These are phyloP conservation scores for Hemisphaericaspora nanyangensis DNA, from an alignment of 805 yeast genomes.

Conservation along the genomic window DNA sequence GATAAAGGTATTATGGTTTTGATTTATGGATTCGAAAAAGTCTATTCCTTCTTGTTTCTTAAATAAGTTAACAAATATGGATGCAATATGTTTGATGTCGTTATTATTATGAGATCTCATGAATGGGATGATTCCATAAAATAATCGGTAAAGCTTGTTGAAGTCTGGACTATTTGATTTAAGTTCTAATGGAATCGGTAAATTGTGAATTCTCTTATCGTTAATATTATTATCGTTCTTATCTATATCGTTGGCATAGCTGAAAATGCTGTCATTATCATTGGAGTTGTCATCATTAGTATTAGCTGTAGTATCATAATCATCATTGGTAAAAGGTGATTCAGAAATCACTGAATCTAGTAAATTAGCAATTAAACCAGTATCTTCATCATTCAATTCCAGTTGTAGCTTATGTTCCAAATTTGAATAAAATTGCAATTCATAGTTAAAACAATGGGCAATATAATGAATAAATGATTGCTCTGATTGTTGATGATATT, in stretches of 20 bases:
- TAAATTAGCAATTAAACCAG: constrained; percentile 17
- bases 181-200: constrained; percentile 12
- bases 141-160: constrained; percentile 5
- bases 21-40: constrained; percentile 1
- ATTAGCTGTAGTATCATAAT: constrained; percentile 12
- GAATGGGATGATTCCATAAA: neutral
- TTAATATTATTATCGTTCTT: too few relatives aligned
- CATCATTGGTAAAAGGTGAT: constrained; percentile 1
- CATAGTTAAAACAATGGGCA: constrained; percentile 17
- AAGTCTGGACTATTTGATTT: constrained; percentile 15
- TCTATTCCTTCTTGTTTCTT: constrained; percentile 3
- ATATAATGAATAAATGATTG: constrained; percentile 8
- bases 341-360: constrained; percentile 16
- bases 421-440: constrained; percentile 12
- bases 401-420: constrained; percentile 14
- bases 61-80: constrained; percentile 2
- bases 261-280: constrained; percentile 18
- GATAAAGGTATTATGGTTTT: neutral
- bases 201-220: neutral
- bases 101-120: neutral
- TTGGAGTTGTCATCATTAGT: neutral
- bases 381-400: constrained; percentile 15
- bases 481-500: constrained; percentile 16
- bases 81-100: neutral
- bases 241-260: constrained; percentile 10